Evolutionary conservation across 2,329 filamentous ascomycete species (phyloP), one percentile per base, ranked within the genome.

Genomic region (Aureobasidium mangrovei): DNA sequence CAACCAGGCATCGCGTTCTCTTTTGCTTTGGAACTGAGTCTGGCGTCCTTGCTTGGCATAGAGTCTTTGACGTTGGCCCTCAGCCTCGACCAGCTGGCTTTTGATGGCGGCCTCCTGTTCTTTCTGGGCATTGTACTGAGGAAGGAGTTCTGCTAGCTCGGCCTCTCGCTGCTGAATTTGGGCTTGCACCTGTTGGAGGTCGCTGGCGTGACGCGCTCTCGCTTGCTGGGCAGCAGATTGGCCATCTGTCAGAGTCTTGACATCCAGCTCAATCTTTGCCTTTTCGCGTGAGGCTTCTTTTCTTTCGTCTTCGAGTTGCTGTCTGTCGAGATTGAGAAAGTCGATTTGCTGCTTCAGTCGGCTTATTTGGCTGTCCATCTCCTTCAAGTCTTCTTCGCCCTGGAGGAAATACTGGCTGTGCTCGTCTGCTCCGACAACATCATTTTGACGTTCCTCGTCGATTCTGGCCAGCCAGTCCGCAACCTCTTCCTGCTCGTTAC

Each of bases 1-100:
- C 47, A 98, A 75, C 77, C 82, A 96, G 35, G 82, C 80, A 68
- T 98, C 91, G 41, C 94, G 84, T 66, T 97, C 89, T 7, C 81
- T 80, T 73, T 95, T 95, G 68, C 83, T 94, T 65, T 80, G 86
- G 70, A 95, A 98, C 58, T 89, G 86, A 18, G 86, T 85, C 60
- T 86, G 90, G 43, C 91, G 85, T 41, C 86, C 89, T 70, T 98
- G 91, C 69, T 98, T 98, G 48, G 87, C 88, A 65, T 95, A 88
- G 6, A 98, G 79, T 36, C 91, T 84, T 60, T 86, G 83, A 40
- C 88, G 80, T 4, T 81, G 79, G 6, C 84, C 84, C 63, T 94
- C 86, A 0, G 86, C 86, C 47, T 86, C 77, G 44, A 90, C 85
- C 8, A 97, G 77, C 56, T 86, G 82, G 54, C 84, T 76, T 63